phyloP scores from a whole-genome alignment of 306 rosid species.

The Cicer yamashitae region DNA sequence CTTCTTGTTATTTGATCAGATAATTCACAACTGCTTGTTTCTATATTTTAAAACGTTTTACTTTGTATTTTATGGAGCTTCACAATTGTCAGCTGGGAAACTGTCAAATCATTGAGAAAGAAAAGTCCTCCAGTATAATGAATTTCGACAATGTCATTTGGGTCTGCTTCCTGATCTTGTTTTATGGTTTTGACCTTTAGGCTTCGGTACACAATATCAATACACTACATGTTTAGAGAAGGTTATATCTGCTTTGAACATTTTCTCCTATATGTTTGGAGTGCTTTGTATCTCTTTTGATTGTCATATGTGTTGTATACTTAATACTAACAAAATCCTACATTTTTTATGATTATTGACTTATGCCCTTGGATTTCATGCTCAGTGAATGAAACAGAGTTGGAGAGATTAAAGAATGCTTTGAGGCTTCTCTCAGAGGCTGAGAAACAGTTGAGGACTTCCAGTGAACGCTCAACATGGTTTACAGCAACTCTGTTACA shows the following conservation, averaged over 20 bases:
- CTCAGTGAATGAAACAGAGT: conserved; percentile 82
- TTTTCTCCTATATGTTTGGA: background rate
- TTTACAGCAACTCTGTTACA: conserved; percentile 93
- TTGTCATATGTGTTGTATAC: background rate
- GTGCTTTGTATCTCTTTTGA: background rate
- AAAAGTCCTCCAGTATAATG: background rate
- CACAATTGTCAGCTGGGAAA: conserved; percentile 14
- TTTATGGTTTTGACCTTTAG: conserved; percentile 36
- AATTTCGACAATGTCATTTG: conserved; percentile 21
- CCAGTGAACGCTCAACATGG: conserved; percentile 97
- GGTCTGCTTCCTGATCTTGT: conserved; percentile 34
- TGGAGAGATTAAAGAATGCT: conserved; percentile 92
- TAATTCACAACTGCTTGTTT: conserved; percentile 13
- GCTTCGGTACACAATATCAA: conserved; percentile 24
- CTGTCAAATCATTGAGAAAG: background rate
- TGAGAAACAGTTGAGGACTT: conserved; percentile 89
- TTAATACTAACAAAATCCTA: conserved; percentile 13
- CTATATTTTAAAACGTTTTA: conserved; percentile 19
- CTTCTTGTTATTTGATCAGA: conserved; percentile 14
- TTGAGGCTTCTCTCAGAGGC: conserved; percentile 96
- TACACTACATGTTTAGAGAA: conserved; percentile 22
- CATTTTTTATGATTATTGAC: conserved; percentile 31
- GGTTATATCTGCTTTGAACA: conserved; percentile 30
- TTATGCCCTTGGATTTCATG: conserved; percentile 51
- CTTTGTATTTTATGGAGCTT: conserved; percentile 33